These are phyloP conservation scores for Plectosphaerella cucumerina DNA, from an alignment of 2,329 filamentous ascomycete genomes.

Conservation along the genomic window DNA sequence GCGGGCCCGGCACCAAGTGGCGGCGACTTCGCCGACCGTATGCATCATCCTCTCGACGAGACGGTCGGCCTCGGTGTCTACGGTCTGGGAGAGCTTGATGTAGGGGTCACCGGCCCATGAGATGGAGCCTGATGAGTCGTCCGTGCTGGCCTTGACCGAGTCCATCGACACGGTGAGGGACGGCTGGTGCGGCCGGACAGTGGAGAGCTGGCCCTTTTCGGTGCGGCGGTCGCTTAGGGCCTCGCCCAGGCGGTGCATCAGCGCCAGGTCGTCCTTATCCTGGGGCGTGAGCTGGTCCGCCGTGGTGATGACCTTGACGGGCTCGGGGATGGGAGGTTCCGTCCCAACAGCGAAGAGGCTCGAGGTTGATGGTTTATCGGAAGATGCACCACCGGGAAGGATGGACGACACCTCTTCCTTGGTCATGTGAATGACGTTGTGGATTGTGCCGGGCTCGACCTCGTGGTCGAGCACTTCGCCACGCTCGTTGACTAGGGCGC, in stretches of 20 bases:
- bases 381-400: conserved; percentile 2
- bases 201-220: conserved; percentile 11
- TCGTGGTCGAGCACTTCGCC: conserved; percentile 52
- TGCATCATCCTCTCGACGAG: conserved; percentile 53
- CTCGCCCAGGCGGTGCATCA: conserved; percentile 43
- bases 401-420: conserved; percentile 9
- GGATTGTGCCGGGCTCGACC: conserved; percentile 49
- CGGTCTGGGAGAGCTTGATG: conserved; percentile 37
- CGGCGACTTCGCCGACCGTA: conserved; percentile 57
- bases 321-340: conserved; percentile 14
- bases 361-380: neutral
- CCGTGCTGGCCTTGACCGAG: conserved; percentile 12
- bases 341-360: conserved; percentile 28
- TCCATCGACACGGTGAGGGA: conserved; percentile 38
- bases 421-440: conserved; percentile 54
- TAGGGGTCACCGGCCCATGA: conserved; percentile 43
- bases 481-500: conserved; percentile 47
- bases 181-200: neutral
- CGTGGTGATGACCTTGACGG: conserved; percentile 38
- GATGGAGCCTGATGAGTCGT: conserved; percentile 18
- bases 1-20: conserved; percentile 55
- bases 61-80: conserved; percentile 20
- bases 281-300: conserved; percentile 34
- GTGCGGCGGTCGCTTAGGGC: conserved; percentile 30
- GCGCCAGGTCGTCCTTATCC: conserved; percentile 41